Evolutionary conservation across 129 eudicot genomes (phyloP).

Genomic region (Cynara cardunculus): DNA sequence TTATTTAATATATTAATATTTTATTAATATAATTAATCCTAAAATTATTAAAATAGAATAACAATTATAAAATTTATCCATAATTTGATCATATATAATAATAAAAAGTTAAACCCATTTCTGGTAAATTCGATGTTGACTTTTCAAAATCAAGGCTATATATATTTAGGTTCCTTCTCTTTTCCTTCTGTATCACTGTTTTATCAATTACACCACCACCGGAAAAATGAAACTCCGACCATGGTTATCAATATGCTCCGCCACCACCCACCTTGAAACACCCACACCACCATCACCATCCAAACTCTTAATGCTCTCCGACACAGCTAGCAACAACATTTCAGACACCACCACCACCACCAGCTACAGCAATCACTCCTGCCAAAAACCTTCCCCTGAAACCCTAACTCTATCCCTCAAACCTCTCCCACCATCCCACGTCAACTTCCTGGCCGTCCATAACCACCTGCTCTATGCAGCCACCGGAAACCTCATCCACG

Average conservation of each 20-base stretch:
- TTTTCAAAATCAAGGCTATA: constrained; percentile 3
- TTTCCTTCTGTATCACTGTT: constrained; percentile 2
- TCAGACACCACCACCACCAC: not conserved
- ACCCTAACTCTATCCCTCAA: constrained; percentile 13
- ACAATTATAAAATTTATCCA: not conserved
- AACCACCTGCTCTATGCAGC: constrained; percentile 51
- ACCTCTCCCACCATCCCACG: constrained; percentile 6
- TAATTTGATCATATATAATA: no score
- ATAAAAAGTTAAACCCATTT: not conserved
- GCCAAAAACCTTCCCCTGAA: not conserved
- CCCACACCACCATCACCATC: constrained; percentile 12
- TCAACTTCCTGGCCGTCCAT: constrained; percentile 26
- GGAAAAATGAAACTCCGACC: constrained; percentile 20
- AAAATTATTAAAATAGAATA: no score
- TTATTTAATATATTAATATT: no score
- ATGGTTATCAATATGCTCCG: not conserved
- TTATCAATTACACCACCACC: constrained; percentile 12
- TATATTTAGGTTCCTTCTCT: not conserved
- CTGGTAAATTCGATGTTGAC: constrained; percentile 7
- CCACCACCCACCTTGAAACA: constrained; percentile 4
- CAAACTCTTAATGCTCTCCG: not conserved
- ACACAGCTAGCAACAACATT: not conserved
- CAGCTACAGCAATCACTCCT: not conserved
- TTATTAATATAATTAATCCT: no score
- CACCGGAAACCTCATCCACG: constrained; percentile 43